Evolutionary conservation across 306 rosid species (phyloP), one percentile per base, ranked within the genome.

Genomic region (Boehmeria nivea): DNA sequence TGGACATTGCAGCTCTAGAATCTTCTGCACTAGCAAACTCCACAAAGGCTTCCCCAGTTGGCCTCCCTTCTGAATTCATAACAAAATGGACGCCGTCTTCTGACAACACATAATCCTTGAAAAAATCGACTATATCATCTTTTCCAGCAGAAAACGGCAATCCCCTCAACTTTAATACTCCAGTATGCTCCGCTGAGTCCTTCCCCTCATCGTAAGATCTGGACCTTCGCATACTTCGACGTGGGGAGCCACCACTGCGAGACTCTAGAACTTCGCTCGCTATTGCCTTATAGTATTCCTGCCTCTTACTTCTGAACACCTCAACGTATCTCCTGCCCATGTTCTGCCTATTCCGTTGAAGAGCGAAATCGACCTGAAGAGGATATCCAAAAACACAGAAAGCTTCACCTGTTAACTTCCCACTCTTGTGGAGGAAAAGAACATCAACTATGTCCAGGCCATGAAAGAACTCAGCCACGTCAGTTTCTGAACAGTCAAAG

Each of bases 241-340:
- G 84, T 3, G 95, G 97, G 21, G 97, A 86, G 54, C 86, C 73
- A 20, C 87, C 82, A 36, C 5, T 11, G n/a, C 83, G 83, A 24
- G 83, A 56, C 47, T 83, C 94, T 4, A 79, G 75, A 64, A 86
- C 88, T 73, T 89, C 95, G 36, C 75, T 70, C 10, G 95, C 94
- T 54, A 89, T 78, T 19, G 95, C 97, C 79, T 81, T 89, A 53
- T 89, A 89, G 78, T 89, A 89, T 65, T 89, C 97, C 73, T 89
- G 97, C 64, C 97, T 82, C 83, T 81, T 89, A 46, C 95, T 89
- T 76, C 95, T 76, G 81, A 81, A 89, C 59, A 89, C 87, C 76
- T 89, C 97, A 21, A 86, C 94, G 43, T 89, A 89, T 74, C 97
- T 77, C 76, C 90, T 79, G 40, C 95, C 95, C 70, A 89, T 79